Evolutionary conservation across 495 filamentous ascomycete genomes (phyloP), one percentile per base, ranked within the genome.

Genomic region (Astrothelium subdiscretum): DNA sequence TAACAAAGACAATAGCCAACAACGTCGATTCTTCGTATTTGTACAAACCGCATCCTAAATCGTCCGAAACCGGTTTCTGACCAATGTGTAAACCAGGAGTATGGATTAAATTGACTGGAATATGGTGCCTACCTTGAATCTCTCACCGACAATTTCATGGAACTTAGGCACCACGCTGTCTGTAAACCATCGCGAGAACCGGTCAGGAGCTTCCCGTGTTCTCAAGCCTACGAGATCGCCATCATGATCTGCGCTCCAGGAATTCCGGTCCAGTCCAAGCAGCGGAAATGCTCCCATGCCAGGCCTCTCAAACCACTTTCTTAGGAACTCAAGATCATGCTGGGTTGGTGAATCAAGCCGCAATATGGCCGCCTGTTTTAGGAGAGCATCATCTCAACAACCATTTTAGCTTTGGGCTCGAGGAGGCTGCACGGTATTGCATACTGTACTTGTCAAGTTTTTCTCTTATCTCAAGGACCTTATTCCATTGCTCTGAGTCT

Each of bases 401-500:
- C 8, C 35, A 38, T 27, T 24, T 64, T 58, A 32, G 31, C 32
- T 62, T 64, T 6, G 42, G 18, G 3, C 18, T 48, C 18, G 18
- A 48, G n/a, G 8, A 48, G 18, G 3, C 20, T n/a, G 8, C 3
- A 48, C 5, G 20, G 18, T 48, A 3, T n/a, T n/a, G 42, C 42
- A n/a, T 48, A 67, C 67, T 67, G 43, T 69, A 69, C n/a, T 62
- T 22, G 0, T 69, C 61, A 27, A 69, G 57, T 51, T 62, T 67
- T 57, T 63, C 31, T 32, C 62, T 38, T 18, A 69, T 29, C 26
- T 67, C 62, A 13, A 63, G 48, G 1, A 65, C 40, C 32, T 61
- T 67, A 13, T 59, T 38, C 67, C 67, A 67, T 60, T 69, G 67
- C 61, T 64, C 62, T 32, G 43, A 38, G 24, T 58, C 67, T 29